Evolutionary conservation across 768 basidiomycete species (phyloP).

Genomic region (Lepiota subincarnata): DNA sequence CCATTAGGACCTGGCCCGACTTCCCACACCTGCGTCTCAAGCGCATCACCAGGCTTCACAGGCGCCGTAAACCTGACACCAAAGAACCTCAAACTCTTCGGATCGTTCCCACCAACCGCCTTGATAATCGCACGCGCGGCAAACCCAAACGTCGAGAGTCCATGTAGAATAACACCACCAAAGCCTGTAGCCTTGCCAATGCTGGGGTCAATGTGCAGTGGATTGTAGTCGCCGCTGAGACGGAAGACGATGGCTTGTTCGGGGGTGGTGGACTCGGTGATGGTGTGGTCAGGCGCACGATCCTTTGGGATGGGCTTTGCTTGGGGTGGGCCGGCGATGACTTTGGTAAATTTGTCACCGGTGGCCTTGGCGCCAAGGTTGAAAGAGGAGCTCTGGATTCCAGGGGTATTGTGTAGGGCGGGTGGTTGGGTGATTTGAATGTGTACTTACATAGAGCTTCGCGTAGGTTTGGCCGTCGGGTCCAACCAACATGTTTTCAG

Average conservation of each 20-base stretch:
- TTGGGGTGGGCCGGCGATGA: slow-evolving; percentile 55
- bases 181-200: slow-evolving; percentile 75
- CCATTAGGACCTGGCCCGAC: slow-evolving; percentile 61
- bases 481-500: slow-evolving; percentile 60
- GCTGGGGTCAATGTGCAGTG: slow-evolving; percentile 72
- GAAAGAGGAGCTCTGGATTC: slow-evolving; percentile 55
- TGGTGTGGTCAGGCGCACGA: slow-evolving; percentile 55
- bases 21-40: slow-evolving; percentile 80
- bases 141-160: slow-evolving; percentile 79
- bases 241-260: slow-evolving; percentile 72
- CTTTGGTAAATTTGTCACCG: slow-evolving; percentile 58
- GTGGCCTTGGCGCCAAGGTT: slow-evolving; percentile 64
- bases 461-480: slow-evolving; percentile 56
- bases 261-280: slow-evolving; percentile 56
- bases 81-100: slow-evolving; percentile 60
- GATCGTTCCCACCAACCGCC: slow-evolving; percentile 55
- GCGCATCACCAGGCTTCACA: slow-evolving; percentile 75
- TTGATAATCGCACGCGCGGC: slow-evolving; percentile 72
- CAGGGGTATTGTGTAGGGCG: neutral
- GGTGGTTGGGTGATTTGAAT: neutral
- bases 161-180: slow-evolving; percentile 83
- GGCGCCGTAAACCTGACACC: slow-evolving; percentile 79
- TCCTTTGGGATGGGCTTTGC: slow-evolving; percentile 59
- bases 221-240: slow-evolving; percentile 76
- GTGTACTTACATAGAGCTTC: slow-evolving; percentile 50